These are phyloP conservation scores for Phalaenopsis aphrodite DNA, from an alignment of 106 monocot species.

Conservation along the genomic window DNA sequence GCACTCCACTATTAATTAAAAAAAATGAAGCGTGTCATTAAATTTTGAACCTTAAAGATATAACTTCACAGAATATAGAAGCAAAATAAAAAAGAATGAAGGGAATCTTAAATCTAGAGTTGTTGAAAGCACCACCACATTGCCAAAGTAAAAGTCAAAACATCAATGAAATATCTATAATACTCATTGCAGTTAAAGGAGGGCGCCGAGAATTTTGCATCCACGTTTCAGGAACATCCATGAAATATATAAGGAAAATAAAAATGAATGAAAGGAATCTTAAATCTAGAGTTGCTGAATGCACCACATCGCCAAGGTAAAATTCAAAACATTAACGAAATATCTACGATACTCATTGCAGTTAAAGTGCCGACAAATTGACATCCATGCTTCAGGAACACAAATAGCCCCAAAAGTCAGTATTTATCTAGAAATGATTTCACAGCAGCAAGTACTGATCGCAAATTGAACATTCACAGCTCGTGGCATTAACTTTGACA, in stretches of 20 bases:
- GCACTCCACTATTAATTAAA: conserved; percentile 19
- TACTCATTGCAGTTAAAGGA: neutral
- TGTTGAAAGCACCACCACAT: neutral
- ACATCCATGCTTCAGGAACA: neutral
- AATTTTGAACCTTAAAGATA: neutral
- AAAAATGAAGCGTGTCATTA: neutral
- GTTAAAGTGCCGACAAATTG: neutral
- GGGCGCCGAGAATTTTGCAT: neutral
- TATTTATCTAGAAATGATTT: neutral
- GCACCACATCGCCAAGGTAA: neutral
- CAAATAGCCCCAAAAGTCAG: neutral
- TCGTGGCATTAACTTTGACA: neutral
- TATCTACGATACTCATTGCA: neutral
- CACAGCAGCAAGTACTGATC: neutral
- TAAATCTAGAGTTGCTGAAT: neutral
- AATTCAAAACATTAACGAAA: neutral
- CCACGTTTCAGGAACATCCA: neutral
- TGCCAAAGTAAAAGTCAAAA: neutral
- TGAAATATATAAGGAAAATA: neutral
- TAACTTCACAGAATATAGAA: neutral
- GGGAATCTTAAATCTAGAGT: neutral
- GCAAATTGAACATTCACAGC: neutral
- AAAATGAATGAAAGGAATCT: neutral
- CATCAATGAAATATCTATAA: neutral
- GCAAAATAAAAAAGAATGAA: neutral